phyloP scores from a whole-genome alignment of 1,139 yeast genomes.

The Pichia sp. region DNA sequence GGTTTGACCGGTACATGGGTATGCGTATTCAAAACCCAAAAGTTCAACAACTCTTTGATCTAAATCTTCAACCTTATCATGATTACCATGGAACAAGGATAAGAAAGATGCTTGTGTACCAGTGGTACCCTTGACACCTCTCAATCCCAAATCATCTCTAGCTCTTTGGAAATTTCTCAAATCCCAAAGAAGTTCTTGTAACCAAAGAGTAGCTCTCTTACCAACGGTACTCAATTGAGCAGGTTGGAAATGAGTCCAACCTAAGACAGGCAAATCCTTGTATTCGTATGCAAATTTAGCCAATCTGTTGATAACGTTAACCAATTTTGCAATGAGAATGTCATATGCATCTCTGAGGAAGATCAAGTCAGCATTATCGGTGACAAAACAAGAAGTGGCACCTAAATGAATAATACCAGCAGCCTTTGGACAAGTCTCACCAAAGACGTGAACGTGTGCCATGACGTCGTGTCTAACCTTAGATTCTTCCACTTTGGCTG shows the following conservation, averaged over 20 bases:
- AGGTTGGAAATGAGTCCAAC: conserved; percentile 99
- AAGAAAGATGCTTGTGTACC: conserved; percentile 98
- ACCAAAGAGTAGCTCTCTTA: conserved; percentile 95
- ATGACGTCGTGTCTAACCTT: conserved; percentile 98
- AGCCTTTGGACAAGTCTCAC: conserved; percentile 88
- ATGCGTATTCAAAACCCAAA: conserved; percentile 88
- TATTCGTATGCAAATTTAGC: conserved; percentile 81
- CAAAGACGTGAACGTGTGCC: conserved; percentile 98
- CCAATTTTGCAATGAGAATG: conserved; percentile 85
- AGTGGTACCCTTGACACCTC: conserved; percentile 99
- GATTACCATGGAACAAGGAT: conserved; percentile 92
- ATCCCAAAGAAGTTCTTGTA: conserved; percentile 97
- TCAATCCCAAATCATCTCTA: conserved; percentile 88
- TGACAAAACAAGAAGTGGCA: conserved; percentile 96
- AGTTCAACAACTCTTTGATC: conserved; percentile 91
- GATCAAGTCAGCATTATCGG: conserved; percentile 96
- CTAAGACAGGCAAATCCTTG: conserved; percentile 94
- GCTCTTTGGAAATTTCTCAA: conserved; percentile 93
- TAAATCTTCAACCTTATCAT: conserved; percentile 87
- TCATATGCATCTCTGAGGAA: conserved; percentile 95
- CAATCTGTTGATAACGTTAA: conserved; percentile 88
- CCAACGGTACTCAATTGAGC: conserved; percentile 99
- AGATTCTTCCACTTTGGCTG: conserved; percentile 90
- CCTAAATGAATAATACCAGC: conserved; percentile 98
- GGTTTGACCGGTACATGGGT: conserved; percentile 98